Percentiles rank a stretch among this genome's conserved stretches.
Evolutionary conservation across 495 filamentous ascomycete species (phyloP).

Genomic region (Tuber indicum): DNA sequence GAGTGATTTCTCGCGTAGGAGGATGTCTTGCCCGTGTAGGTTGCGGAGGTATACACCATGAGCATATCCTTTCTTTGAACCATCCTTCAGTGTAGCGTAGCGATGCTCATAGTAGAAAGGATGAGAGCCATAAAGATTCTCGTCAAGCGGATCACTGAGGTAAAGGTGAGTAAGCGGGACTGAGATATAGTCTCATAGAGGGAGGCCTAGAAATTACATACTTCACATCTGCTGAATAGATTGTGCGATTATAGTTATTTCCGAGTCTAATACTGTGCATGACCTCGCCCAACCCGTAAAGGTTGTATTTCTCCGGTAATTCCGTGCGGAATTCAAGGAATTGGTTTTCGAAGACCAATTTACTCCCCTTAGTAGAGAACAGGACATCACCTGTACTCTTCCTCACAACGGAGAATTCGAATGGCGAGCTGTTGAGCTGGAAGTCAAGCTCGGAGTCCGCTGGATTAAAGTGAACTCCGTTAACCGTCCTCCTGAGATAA

Average conservation of each 20-base stretch:
- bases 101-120: slow-evolving; percentile 82
- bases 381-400: not conserved
- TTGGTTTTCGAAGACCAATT: slow-evolving; percentile 68
- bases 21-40: slow-evolving; percentile 81
- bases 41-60: slow-evolving; percentile 85
- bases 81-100: slow-evolving; percentile 41
- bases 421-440: not conserved
- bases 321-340: slow-evolving; percentile 65
- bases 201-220: slow-evolving; percentile 62
- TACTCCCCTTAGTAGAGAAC: not conserved
- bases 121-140: slow-evolving; percentile 76
- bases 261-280: slow-evolving; percentile 63
- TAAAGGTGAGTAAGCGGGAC: not conserved
- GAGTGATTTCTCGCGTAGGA: slow-evolving; percentile 68
- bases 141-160: slow-evolving; percentile 41
- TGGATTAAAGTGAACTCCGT: not conserved
- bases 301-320: slow-evolving; percentile 59
- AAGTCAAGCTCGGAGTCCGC: not conserved
- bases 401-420: not conserved
- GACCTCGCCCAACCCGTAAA: slow-evolving; percentile 79
- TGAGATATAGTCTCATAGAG: slow-evolving; percentile 33
- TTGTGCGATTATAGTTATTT: slow-evolving; percentile 50
- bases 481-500: not conserved
- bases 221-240: slow-evolving; percentile 76
- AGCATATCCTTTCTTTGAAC: slow-evolving; percentile 44